Evolutionary conservation across 2,329 filamentous ascomycete genomes (phyloP).

Genomic region (Rhexocercosporidium sp.): DNA sequence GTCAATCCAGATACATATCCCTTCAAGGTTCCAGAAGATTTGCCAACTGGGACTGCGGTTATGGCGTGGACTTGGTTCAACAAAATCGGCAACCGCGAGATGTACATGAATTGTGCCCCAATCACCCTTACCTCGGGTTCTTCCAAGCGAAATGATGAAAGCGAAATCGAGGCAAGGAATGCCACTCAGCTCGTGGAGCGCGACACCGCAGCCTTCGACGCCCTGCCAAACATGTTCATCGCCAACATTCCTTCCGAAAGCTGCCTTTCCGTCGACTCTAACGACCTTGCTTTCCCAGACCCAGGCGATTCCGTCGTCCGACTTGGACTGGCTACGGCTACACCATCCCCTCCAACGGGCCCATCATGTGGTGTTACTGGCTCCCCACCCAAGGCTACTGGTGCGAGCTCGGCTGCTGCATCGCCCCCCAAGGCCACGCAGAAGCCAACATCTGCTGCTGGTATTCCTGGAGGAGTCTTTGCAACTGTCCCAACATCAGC

Average conservation of each 20-base stretch:
- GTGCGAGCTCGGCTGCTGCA: constrained; percentile 27
- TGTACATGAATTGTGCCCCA: constrained; percentile 96
- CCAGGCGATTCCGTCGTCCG: constrained; percentile 64
- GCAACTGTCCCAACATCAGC: constrained; percentile 37
- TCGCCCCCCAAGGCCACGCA: constrained; percentile 8
- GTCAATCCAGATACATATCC: constrained; percentile 62
- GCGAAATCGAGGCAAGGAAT: constrained; percentile 27
- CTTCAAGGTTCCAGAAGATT: constrained; percentile 72
- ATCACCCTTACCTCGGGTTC: constrained; percentile 64
- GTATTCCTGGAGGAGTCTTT: constrained; percentile 42
- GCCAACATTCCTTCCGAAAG: constrained; percentile 65
- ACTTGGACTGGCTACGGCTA: constrained; percentile 44
- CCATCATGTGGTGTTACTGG: constrained; percentile 38
- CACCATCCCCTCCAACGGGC: constrained; percentile 37
- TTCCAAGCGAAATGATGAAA: constrained; percentile 48
- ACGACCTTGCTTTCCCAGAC: constrained; percentile 70
- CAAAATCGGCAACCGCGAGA: constrained; percentile 88
- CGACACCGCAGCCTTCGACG: constrained; percentile 57
- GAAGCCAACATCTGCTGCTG: constrained; percentile 20
- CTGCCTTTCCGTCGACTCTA: constrained; percentile 59
- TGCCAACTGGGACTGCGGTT: constrained; percentile 77
- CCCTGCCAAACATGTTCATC: constrained; percentile 76
- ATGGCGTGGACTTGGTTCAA: constrained; percentile 97
- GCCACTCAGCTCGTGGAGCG: constrained; percentile 35
- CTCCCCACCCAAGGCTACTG: constrained; percentile 25